These are phyloP conservation scores for Helminthosporium solani DNA, from an alignment of 2,329 filamentous ascomycete species.

Conservation along the genomic window DNA sequence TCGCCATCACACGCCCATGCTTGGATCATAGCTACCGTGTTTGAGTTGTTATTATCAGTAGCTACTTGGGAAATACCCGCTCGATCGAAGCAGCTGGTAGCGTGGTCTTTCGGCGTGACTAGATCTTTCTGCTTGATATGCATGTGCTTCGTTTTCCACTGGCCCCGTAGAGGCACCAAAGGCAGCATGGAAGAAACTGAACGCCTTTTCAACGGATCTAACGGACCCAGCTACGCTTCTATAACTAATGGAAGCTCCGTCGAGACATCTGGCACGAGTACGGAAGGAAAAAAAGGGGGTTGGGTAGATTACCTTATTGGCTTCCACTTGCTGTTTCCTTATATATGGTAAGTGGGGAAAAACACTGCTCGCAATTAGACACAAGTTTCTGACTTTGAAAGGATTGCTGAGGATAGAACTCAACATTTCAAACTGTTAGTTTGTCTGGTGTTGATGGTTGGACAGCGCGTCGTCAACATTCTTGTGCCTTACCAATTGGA, in stretches of 20 bases:
- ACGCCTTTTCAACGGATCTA: no score
- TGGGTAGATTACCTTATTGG: constrained; percentile 53
- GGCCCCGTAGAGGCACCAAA: no score
- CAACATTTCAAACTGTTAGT: constrained; percentile 42
- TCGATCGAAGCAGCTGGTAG: no score
- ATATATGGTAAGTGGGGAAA: constrained; percentile 42
- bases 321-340: constrained; percentile 50
- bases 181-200: no score
- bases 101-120: no score
- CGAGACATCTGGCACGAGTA: no score
- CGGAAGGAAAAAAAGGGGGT: constrained; percentile 15
- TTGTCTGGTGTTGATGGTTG: constrained; percentile 46
- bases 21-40: neutral
- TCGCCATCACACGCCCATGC: neutral
- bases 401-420: no score
- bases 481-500: constrained; percentile 49
- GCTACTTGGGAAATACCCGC: neutral
- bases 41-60: neutral
- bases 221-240: no score
- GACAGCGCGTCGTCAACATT: constrained; percentile 49
- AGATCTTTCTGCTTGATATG: no score
- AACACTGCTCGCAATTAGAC: neutral
- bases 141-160: no score
- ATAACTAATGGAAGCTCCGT: no score
- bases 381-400: no score